Evolutionary conservation across 2,329 filamentous ascomycete species (phyloP), one percentile per base, ranked within the genome.

Genomic region (Ophiocordyceps camponoti-leonardi): DNA sequence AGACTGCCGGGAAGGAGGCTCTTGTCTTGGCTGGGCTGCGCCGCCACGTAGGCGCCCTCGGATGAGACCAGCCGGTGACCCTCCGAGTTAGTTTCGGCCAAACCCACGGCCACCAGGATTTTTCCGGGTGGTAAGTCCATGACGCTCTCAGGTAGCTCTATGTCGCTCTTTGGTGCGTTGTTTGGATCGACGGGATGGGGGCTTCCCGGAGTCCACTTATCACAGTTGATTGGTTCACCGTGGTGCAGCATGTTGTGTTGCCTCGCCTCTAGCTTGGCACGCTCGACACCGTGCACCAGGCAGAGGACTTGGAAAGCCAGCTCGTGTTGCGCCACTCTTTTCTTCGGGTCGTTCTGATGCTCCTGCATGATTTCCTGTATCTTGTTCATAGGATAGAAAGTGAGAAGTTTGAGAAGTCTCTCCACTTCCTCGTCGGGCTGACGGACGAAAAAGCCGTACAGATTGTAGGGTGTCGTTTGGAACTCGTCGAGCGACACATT

Each of bases 401-500:
- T 98, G 59, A 98, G 87, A 20, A 94, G 74, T 58, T 85, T 90
- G 39, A 98, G 70, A 50, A 94, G 82, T 30, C 71, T 73, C 61
- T 87, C 83, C 4, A 96, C 78, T 45, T 93, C 83, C 11, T 75
- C 74, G 57, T 98, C 92, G 1, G 87, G 70, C 0, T 83, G 81
- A 44, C 86, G 77, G 51, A 95, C 71, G 54, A 96, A 92, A 67
- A 90, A 95, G 59, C 88, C 71, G 60, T 96, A 96, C 1, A 96
- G 70, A 47, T 96, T 86, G 56, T 90, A 95, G 0, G 79, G 68
- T 28, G 74, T 79, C 1, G 90, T 94, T 73, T 86, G 75, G 54
- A 81, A 79, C 45, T 72, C 71, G 60, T 95, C 86, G 3, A 98
- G 73, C 92, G 92, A 98, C 33, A 98, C 65, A 2, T 12, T 11